phyloP scores from a whole-genome alignment of 805 yeast species.

The Saccharomycopsis oosterbeekiorum region DNA sequence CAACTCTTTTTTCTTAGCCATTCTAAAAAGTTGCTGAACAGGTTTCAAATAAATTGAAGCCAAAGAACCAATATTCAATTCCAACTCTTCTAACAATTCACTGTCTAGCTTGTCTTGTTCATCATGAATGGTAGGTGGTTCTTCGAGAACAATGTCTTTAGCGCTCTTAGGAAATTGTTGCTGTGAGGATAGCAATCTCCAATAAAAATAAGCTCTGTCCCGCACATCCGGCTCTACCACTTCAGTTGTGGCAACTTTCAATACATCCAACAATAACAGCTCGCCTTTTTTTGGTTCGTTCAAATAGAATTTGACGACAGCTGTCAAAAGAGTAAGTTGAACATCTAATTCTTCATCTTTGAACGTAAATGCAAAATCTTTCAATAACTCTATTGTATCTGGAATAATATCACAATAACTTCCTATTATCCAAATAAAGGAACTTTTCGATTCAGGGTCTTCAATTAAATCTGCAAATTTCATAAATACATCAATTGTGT shows the following conservation, averaged over 20 bases:
- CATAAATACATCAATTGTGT: conserved; percentile 7
- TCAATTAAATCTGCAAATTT: conserved; percentile 41
- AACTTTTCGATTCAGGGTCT: conserved; percentile 70
- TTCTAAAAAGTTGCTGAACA: conserved; percentile 66
- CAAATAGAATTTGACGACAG: conserved; percentile 60
- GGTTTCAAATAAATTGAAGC: conserved; percentile 83
- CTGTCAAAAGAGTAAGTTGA: conserved; percentile 63
- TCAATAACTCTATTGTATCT: conserved; percentile 26
- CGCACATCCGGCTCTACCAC: conserved; percentile 76
- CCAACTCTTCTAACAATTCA: conserved; percentile 65
- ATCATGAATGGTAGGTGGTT: conserved; percentile 51
- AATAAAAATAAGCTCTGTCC: conserved; percentile 76
- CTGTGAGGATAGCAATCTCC: conserved; percentile 60
- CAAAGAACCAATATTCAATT: conserved; percentile 68
- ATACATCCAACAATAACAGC: conserved; percentile 42
- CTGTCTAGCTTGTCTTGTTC: conserved; percentile 67
- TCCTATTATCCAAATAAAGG: conserved; percentile 80
- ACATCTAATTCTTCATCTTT: conserved; percentile 62
- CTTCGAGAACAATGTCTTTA: conserved; percentile 46
- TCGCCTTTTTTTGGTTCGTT: conserved; percentile 46
- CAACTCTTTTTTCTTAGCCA: conserved; percentile 42
- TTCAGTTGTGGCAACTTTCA: conserved; percentile 66
- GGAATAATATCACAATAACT: conserved; percentile 44
- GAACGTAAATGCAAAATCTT: conserved; percentile 36
- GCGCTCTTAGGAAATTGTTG: conserved; percentile 33